A percentile compares a stretch with the other conserved stretches of the same genome.
These are phyloP conservation scores for Hymenoscyphus fructigenus DNA, from an alignment of 2,329 filamentous ascomycete species.

Conservation along the genomic window DNA sequence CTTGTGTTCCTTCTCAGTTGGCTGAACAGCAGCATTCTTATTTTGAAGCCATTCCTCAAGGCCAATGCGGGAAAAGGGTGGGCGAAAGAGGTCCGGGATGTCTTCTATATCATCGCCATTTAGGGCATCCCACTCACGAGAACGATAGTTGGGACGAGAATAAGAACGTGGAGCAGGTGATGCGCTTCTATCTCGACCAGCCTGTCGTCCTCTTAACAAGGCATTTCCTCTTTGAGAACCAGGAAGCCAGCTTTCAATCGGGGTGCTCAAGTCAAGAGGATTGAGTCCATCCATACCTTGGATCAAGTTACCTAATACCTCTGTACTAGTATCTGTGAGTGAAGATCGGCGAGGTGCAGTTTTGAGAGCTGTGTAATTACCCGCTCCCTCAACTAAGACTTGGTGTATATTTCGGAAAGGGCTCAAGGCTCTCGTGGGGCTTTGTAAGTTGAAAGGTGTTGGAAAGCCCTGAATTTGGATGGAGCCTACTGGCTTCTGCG, in stretches of 20 bases:
- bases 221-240: not conserved
- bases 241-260: not conserved
- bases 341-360: not conserved
- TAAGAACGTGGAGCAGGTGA: not conserved
- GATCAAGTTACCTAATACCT: not conserved
- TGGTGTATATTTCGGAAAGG: not conserved
- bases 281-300: not conserved
- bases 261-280: not conserved
- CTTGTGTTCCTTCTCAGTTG: not conserved
- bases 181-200: not conserved
- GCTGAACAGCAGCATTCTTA: not conserved
- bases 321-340: not conserved
- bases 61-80: not conserved
- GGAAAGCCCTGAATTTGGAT: not conserved
- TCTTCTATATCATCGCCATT: not conserved
- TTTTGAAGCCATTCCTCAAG: not conserved
- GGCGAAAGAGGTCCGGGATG: not conserved
- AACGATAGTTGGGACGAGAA: not conserved
- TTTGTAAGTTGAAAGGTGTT: not conserved
- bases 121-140: not conserved
- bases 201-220: not conserved
- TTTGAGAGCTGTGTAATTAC: not conserved
- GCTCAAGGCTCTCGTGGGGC: not conserved
- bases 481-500: not conserved
- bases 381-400: not conserved